phyloP scores from a whole-genome alignment of 1,284 basidiomycete genomes.

The Marasmius sp. region DNA sequence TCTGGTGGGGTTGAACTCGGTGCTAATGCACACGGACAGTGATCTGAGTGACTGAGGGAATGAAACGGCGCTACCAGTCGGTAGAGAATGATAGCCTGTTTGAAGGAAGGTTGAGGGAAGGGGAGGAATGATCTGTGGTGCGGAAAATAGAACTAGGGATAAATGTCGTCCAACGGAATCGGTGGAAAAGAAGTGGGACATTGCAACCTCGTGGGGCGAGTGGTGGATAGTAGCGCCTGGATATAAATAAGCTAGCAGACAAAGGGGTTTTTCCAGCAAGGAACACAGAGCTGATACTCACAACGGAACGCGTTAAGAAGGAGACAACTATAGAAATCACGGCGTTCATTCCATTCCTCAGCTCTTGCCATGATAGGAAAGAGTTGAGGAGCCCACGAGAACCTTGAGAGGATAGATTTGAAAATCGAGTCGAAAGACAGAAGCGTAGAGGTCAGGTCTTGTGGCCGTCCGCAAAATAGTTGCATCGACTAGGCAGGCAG shows the following conservation, averaged over 20 bases:
- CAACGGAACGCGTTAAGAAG: too few relatives aligned
- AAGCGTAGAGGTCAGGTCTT: too few relatives aligned
- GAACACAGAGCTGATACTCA: too few relatives aligned
- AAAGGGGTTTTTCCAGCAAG: too few relatives aligned
- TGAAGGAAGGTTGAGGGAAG: neutral
- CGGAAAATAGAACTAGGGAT: neutral
- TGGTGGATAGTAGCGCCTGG: neutral
- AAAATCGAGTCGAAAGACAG: too few relatives aligned
- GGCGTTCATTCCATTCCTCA: too few relatives aligned
- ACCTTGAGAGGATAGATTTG: too few relatives aligned
- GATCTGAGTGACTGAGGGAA: neutral
- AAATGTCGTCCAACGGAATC: neutral
- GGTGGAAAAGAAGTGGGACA: neutral
- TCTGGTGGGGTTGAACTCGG: neutral
- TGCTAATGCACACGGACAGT: neutral
- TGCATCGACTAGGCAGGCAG: too few relatives aligned
- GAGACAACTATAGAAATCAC: too few relatives aligned
- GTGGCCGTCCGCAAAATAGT: too few relatives aligned
- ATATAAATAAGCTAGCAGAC: neutral
- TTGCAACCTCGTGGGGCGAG: neutral
- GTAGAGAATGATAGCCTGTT: neutral
- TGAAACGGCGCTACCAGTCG: neutral
- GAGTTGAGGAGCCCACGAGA: too few relatives aligned
- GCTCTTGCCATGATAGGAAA: too few relatives aligned
- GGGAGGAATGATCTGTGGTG: neutral